Evolutionary conservation across 108 stramenopile species (phyloP).

Genomic region (Nitzschia putrida): DNA sequence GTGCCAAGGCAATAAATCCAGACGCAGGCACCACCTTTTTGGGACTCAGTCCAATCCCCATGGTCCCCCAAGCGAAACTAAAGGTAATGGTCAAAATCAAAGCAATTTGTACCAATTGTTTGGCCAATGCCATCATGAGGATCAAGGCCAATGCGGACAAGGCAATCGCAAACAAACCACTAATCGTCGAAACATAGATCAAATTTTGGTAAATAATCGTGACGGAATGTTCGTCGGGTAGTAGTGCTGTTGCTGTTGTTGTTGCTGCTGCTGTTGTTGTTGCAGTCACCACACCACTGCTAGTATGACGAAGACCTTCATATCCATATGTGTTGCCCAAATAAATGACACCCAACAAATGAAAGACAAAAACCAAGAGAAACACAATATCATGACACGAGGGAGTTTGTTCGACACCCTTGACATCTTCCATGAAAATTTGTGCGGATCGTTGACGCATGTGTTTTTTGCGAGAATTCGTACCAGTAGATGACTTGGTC

Average conservation of each 20-base stretch:
- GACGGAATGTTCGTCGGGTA: slow-evolving; percentile 38
- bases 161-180: slow-evolving; percentile 69
- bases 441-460: slow-evolving; percentile 80
- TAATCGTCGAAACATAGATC: slow-evolving; percentile 59
- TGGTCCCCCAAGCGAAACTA: slow-evolving; percentile 83
- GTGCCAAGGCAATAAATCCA: slow-evolving; percentile 73
- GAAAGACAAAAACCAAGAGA: slow-evolving; percentile 66
- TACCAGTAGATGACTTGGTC: slow-evolving; percentile 5
- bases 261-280: no score
- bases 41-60: slow-evolving; percentile 83
- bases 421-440: slow-evolving; percentile 71
- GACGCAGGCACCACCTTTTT: slow-evolving; percentile 79
- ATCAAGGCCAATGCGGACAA: slow-evolving; percentile 59
- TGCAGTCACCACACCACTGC: no score
- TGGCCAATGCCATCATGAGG: slow-evolving; percentile 73
- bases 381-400: slow-evolving; percentile 68
- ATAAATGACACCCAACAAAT: slow-evolving; percentile 50
- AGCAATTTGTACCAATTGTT: slow-evolving; percentile 71
- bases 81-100: slow-evolving; percentile 69
- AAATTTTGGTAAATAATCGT: slow-evolving; percentile 64
- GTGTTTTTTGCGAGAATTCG: slow-evolving; percentile 52
- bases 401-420: slow-evolving; percentile 64
- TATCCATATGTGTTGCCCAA: slow-evolving; percentile 63
- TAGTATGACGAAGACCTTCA: slow-evolving; percentile 61
- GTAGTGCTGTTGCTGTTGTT: no score